Conservation (phyloP, 2,329 filamentous ascomycete genomes). For the Gnomoniopsis smithogilvyi region DNA sequence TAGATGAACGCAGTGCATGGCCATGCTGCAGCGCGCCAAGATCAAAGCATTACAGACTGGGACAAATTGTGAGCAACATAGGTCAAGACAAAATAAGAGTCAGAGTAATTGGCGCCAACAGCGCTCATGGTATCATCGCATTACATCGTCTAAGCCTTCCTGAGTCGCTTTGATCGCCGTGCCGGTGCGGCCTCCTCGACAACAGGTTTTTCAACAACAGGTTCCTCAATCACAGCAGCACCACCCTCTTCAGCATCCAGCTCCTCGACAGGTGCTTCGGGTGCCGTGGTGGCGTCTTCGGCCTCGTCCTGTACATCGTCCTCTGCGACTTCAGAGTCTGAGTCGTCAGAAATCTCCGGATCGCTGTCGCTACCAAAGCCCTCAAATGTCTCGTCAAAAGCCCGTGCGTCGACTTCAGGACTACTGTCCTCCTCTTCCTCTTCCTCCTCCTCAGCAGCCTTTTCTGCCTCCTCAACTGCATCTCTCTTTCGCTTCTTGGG, state of each 20-base stretch:
- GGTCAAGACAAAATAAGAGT: neutral
- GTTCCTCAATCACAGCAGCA: conserved; percentile 5
- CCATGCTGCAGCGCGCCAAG: too few relatives aligned
- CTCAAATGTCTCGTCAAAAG: conserved; percentile 39
- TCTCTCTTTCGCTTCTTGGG: conserved; percentile 71
- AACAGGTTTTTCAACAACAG: neutral
- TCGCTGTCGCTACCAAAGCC: conserved; percentile 46
- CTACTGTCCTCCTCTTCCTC: conserved; percentile 23
- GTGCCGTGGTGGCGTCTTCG: conserved; percentile 23
- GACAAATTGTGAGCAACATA: neutral
- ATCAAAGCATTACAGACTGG: neutral
- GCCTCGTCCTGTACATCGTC: conserved; percentile 31
- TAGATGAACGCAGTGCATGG: too few relatives aligned
- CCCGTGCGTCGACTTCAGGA: conserved; percentile 17
- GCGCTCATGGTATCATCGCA: neutral
- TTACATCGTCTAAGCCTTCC: neutral
- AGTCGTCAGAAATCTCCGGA: conserved; percentile 23
- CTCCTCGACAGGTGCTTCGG: conserved; percentile 26
- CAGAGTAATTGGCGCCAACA: neutral
- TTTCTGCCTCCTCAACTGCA: conserved; percentile 37
- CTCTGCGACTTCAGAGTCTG: conserved; percentile 14
- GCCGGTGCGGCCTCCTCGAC: neutral
- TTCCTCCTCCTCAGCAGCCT: conserved; percentile 20
- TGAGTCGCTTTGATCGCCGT: conserved; percentile 2
- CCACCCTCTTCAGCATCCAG: conserved; percentile 3